Conservation (phyloP, 305 asterid species). For the Rubia tinctorum region DNA sequence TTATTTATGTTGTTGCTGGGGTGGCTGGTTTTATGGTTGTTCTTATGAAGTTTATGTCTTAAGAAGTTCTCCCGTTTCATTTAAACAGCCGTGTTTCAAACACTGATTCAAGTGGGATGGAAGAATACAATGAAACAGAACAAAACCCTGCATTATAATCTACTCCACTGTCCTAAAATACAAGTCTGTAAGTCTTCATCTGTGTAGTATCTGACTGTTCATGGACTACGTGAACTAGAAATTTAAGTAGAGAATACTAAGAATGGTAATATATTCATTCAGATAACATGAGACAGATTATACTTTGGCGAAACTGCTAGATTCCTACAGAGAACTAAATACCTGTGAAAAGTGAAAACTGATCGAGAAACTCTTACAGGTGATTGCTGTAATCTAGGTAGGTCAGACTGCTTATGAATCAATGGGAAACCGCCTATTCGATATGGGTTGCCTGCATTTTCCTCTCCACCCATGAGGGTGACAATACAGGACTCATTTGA, state of each 20-base stretch:
- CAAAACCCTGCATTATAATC: background rate
- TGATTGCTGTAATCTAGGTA: background rate
- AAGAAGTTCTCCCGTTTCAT: background rate
- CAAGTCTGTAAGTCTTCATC: background rate
- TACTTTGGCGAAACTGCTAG: background rate
- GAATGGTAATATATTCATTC: background rate
- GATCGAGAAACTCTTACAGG: background rate
- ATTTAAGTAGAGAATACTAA: background rate
- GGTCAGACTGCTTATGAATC: background rate
- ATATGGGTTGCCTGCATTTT: slow-evolving; percentile 49
- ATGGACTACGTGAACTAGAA: background rate
- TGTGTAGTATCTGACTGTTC: background rate
- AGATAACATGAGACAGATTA: background rate
- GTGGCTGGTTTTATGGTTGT: background rate
- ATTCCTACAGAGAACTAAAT: background rate
- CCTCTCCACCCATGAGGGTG: slow-evolving; percentile 80
- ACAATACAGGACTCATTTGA: slow-evolving; percentile 55
- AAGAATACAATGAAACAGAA: background rate
- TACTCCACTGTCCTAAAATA: background rate
- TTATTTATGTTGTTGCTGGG: background rate
- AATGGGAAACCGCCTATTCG: slow-evolving; percentile 17
- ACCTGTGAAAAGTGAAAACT: background rate
- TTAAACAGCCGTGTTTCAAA: background rate
- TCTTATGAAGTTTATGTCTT: background rate
- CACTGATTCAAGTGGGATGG: background rate